Conservation (phyloP, 768 basidiomycete genomes). For the Trametes cubensis region DNA sequence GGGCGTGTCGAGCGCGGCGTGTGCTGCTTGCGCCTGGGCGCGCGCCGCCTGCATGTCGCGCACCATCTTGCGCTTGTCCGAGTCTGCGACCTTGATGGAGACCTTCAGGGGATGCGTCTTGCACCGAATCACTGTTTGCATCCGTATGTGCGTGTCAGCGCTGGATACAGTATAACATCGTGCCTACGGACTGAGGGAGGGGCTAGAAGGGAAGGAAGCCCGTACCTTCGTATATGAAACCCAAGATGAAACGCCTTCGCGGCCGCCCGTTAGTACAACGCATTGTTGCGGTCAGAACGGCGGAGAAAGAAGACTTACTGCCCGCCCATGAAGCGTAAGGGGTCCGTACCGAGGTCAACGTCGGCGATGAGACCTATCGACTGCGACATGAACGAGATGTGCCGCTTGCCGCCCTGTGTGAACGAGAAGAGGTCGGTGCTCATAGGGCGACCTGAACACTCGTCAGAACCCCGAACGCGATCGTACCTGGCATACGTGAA, state of each 20-base stretch:
- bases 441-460: slow-evolving; percentile 64
- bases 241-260: slow-evolving; percentile 69
- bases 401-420: slow-evolving; percentile 62
- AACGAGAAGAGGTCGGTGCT: slow-evolving; percentile 77
- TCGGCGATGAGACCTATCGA: slow-evolving; percentile 85
- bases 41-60: slow-evolving; percentile 47
- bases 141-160: background rate
- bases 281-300: background rate
- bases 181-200: background rate
- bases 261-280: background rate
- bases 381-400: slow-evolving; percentile 83
- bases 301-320: slow-evolving; percentile 17
- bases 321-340: slow-evolving; percentile 84
- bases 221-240: slow-evolving; percentile 71
- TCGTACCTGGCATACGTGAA: background rate
- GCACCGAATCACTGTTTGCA: slow-evolving; percentile 53
- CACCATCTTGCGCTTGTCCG: slow-evolving; percentile 75
- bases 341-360: slow-evolving; percentile 80
- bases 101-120: slow-evolving; percentile 71
- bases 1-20: background rate
- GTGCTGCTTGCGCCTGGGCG: slow-evolving; percentile 13
- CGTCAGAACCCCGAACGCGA: background rate
- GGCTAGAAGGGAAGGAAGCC: background rate
- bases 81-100: slow-evolving; percentile 67
- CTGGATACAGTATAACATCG: background rate